Percentiles rank a stretch among this genome's conserved stretches.
phyloP scores from a whole-genome alignment of 2,329 filamentous ascomycete genomes.

The Ceratocystis albifundus region DNA sequence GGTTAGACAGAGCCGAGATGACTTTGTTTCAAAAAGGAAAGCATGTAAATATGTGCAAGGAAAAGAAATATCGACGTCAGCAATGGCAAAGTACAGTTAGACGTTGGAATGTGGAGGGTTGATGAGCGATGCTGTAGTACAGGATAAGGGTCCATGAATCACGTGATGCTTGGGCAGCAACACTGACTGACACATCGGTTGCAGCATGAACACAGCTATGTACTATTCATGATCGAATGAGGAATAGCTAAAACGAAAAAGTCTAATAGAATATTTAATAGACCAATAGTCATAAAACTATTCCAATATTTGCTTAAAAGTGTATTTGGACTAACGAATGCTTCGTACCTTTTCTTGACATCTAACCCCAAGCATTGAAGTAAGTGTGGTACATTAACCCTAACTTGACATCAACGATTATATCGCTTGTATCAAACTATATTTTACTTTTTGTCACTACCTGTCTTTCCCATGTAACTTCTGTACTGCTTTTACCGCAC shows the following conservation, averaged over 20 bases:
- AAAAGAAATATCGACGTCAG: neutral
- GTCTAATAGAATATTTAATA: too few species aligned
- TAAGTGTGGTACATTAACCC: neutral
- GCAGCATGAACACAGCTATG: neutral
- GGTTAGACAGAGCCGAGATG: neutral
- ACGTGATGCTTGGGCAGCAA: neutral
- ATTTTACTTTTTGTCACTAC: neutral
- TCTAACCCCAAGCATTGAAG: neutral
- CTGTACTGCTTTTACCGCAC: constrained; percentile 33
- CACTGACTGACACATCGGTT: too few species aligned
- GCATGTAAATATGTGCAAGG: neutral
- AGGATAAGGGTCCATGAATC: constrained; percentile 1
- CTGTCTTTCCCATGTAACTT: neutral
- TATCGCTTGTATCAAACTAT: neutral
- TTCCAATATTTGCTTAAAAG: too few species aligned
- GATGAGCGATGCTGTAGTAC: neutral
- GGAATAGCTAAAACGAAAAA: too few species aligned
- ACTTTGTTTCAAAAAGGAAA: neutral
- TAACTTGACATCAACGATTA: neutral
- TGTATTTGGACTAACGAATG: too few species aligned
- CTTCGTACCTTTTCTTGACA: neutral
- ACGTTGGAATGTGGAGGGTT: neutral
- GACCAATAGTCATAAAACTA: too few species aligned
- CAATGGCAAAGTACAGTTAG: neutral
- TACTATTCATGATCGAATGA: too few species aligned